Base-by-base conservation (phyloP, 768 basidiomycete species). In the Boletus subparvulus region DNA sequence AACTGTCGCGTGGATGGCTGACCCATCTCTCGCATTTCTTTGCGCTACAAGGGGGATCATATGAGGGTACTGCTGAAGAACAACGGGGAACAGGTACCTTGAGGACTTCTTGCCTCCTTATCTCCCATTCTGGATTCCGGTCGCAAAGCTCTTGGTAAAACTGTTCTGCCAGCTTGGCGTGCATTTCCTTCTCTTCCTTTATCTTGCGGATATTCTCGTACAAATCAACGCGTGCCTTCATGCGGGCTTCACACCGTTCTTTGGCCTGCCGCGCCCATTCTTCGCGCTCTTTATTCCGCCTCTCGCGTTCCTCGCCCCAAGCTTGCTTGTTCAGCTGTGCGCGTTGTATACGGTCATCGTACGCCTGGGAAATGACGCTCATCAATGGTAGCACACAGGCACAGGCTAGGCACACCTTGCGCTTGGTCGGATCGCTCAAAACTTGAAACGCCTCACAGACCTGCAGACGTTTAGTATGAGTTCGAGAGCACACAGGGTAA, bases 381-480 rank as follows among this genome's bases (percentile, higher is more conserved):
- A 24, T 55, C 7, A 50, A 17, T 7, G 16, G 43, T 30, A 21
- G 26, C 2, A 6, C 2, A 19, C 7, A 40, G 19, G 13, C 10
- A 54, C 19, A n/a, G 39, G 7, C 5, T 17, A 6, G 19, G 60
- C 77, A 50, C 56, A 85, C 87, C 74, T 75, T 78, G 53, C 86
- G 82, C 63, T 79, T 83, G 36, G 74, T 67, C 5, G 75, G 60
- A 69, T 89, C 83, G 39, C 80, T 78, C 56, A 89, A 67, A 14
- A 82, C 73, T 59, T 83, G 78, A 46, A 87, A 87, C 1, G 86
- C 86, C 45, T 83, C 81, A 46, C 80, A 80, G 35, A 86, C 83
- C 85, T 88, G 69, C 28, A 32, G 39, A 50, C 19, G 53, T 61
- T 70, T 61, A 68, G 61, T 41, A 64, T 61, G 39, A 60, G 52